phyloP scores from a whole-genome alignment of 2,329 filamentous ascomycete genomes.

The Blastomyces emzantsi region DNA sequence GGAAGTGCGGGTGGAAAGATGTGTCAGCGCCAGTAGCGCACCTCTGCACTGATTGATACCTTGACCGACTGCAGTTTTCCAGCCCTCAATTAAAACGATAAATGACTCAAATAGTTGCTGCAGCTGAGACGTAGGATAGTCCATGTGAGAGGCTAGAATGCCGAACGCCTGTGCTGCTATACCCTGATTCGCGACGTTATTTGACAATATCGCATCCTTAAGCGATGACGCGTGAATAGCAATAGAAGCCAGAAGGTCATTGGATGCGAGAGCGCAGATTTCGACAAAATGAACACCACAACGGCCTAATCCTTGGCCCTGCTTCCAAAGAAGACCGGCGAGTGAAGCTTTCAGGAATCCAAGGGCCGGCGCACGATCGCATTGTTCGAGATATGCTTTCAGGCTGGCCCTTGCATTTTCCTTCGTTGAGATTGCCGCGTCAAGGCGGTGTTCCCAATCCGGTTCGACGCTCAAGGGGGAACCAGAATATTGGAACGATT shows the following conservation, averaged over 20 bases:
- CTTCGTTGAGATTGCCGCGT: conserved; percentile 62
- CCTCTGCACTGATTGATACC: conserved; percentile 53
- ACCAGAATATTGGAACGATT: conserved; percentile 43
- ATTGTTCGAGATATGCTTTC: conserved; percentile 27
- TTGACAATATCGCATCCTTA: conserved; percentile 56
- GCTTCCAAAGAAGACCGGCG: conserved; percentile 35
- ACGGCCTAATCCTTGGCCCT: conserved; percentile 35
- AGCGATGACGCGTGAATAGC: conserved; percentile 43
- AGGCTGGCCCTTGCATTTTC: conserved; percentile 52
- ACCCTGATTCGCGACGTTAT: conserved; percentile 58
- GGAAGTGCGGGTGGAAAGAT: conserved; percentile 48
- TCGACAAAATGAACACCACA: conserved; percentile 45
- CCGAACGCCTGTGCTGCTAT: conserved; percentile 55
- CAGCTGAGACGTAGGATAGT: conserved; percentile 22
- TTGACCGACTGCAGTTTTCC: conserved; percentile 53
- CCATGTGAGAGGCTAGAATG: conserved; percentile 60
- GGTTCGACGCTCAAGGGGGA: conserved; percentile 53
- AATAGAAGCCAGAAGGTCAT: conserved; percentile 44
- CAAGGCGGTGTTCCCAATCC: conserved; percentile 76
- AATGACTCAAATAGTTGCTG: conserved; percentile 38
- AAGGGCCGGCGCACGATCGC: conserved; percentile 31
- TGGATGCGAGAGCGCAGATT: conserved; percentile 47
- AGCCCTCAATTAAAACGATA: conserved; percentile 40
- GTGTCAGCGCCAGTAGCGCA: conserved; percentile 50
- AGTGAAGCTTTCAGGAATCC: conserved; percentile 39